Evolutionary conservation across 805 yeast species (phyloP).

Genomic region (Aciculoconidium aculeatum): DNA sequence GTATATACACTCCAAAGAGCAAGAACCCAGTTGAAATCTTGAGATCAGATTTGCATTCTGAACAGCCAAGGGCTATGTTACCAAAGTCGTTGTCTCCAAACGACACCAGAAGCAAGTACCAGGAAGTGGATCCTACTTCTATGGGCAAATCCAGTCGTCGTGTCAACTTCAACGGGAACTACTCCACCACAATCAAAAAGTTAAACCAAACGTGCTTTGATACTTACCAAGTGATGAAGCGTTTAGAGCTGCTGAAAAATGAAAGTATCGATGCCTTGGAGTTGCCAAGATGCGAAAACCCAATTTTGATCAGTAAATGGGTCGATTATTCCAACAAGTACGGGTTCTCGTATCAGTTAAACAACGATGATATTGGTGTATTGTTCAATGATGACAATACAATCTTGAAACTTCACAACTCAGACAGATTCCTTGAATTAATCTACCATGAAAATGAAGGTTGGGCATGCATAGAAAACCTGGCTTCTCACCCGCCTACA

Average conservation of each 20-base stretch:
- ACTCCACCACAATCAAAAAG: constrained; percentile 31
- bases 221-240: constrained; percentile 34
- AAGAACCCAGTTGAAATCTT: constrained; percentile 67
- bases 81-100: constrained; percentile 93
- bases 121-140: constrained; percentile 48
- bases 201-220: constrained; percentile 34
- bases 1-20: constrained; percentile 47
- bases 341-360: constrained; percentile 90
- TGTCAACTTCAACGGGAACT: constrained; percentile 34
- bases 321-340: constrained; percentile 95
- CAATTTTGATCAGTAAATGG: constrained; percentile 86
- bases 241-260: constrained; percentile 34
- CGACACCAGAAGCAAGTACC: constrained; percentile 81
- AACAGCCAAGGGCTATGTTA: constrained; percentile 60
- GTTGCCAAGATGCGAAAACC: constrained; percentile 46
- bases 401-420: constrained; percentile 62
- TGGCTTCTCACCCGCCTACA: constrained; percentile 37
- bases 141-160: constrained; percentile 30
- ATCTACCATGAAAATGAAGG: constrained; percentile 38
- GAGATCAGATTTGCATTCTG: constrained; percentile 63
- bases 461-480: constrained; percentile 42
- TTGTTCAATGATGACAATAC: constrained; percentile 82
- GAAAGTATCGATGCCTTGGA: constrained; percentile 29
- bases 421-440: constrained; percentile 62
- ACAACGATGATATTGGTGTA: constrained; percentile 87